Base-by-base conservation (phyloP, 371 early-diverging fungal species). In the Coemansia sp. region DNA sequence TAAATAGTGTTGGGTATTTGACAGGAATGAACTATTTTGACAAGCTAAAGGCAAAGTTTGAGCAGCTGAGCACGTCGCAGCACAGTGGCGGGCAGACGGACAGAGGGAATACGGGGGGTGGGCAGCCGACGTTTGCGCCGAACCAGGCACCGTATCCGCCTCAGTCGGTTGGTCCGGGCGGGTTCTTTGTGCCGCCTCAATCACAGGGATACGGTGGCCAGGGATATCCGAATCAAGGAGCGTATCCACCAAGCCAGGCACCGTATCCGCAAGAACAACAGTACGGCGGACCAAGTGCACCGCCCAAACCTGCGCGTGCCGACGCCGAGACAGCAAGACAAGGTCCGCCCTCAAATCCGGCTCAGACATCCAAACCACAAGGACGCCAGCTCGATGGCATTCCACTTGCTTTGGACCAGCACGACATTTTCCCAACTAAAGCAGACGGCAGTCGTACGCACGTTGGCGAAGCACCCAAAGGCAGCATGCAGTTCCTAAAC, bases 401-500 rank as follows among this genome's bases (percentile, higher is more conserved):
- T 15, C 74, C 69, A 1, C 26, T 73, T 51, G 69, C 74, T 9
- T 32, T 73, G n/a, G 74, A 69, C 17, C 74, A 73, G 52, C 65
- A 62, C 41, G 57, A 65, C 54, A 62, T 61, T 29, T 5, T 61
- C 15, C 58, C 73, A 8, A 57, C 55, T 7, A 40, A 36, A 7
- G 74, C 62, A 24, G 58, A 58, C 23, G 63, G 69, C 17, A 52
- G 57, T 12, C 29, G 17, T 21, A 59, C 26, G 24, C 70, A 69
- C 41, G 32, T 53, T 21, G 44, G 39, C 26, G 58, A 7, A 9
- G 64, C 44, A 23, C n/a, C 23, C 11, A 36, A 29, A 39, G 51
- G 58, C 15, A 24, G 41, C 49, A 80, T 80, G 66, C 46, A 24
- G 55, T 80, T 80, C 46, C 55, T 79, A 12, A 89, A 87, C 61